Conservation (phyloP, 2,329 filamentous ascomycete species). For the Ophiobolus disseminans region DNA sequence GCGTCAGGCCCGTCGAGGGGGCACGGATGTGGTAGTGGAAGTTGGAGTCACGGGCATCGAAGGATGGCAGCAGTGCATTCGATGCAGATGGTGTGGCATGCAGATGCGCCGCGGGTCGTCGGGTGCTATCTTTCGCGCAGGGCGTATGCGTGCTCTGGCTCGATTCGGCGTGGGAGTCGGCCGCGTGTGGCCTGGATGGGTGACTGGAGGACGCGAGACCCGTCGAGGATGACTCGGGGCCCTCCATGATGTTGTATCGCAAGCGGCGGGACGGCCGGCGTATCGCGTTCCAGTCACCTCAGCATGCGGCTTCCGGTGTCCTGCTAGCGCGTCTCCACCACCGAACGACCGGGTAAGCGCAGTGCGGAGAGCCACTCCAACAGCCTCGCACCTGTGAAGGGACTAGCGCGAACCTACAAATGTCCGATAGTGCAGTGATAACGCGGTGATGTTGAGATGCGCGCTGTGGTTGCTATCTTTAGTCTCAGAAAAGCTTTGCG, state of each 20-base stretch:
- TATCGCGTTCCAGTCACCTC: constrained; percentile 6
- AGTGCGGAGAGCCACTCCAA: not conserved
- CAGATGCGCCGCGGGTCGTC: constrained; percentile 18
- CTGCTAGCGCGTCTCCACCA: constrained; percentile 15
- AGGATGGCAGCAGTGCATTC: constrained; percentile 33
- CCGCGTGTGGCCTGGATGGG: constrained; percentile 21
- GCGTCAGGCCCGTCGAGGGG: constrained; percentile 31
- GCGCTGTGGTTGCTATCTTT: too few species aligned
- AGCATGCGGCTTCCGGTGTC: constrained; percentile 15
- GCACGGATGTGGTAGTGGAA: constrained; percentile 35
- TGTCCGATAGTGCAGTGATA: constrained; percentile 1
- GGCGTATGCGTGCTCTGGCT: not conserved
- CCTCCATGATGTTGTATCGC: constrained; percentile 44
- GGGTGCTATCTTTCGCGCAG: constrained; percentile 11
- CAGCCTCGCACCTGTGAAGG: constrained; percentile 7
- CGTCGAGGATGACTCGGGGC: constrained; percentile 32
- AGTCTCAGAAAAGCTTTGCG: too few species aligned
- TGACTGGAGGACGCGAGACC: constrained; percentile 26
- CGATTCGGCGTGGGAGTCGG: constrained; percentile 15
- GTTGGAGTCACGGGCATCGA: constrained; percentile 16
- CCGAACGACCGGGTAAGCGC: constrained; percentile 5
- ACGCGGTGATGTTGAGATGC: constrained; percentile 1
- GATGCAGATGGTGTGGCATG: constrained; percentile 29
- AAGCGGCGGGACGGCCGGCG: constrained; percentile 33
- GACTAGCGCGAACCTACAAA: constrained; percentile 1